These are phyloP conservation scores for Calonectria pseudoreteaudii DNA, from an alignment of 2,329 filamentous ascomycete species.

Conservation along the genomic window DNA sequence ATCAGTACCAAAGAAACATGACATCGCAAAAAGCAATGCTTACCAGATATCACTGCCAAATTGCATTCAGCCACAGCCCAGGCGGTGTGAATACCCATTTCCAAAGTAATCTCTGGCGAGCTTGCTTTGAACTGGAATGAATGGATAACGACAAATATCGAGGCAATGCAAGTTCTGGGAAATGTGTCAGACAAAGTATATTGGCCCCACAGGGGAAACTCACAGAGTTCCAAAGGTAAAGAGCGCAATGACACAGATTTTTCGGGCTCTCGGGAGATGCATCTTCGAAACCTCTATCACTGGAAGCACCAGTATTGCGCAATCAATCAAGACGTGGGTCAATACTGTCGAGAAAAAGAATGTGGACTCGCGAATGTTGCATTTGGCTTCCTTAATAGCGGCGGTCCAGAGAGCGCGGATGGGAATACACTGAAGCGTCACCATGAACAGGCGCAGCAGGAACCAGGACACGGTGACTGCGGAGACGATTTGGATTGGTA, in stretches of 20 bases:
- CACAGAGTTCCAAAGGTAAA: not conserved
- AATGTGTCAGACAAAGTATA: not conserved
- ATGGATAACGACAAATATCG: not conserved
- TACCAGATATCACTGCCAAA: not conserved
- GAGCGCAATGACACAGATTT: not conserved
- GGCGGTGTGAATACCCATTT: not conserved
- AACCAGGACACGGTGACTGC: not conserved
- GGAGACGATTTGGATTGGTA: not conserved
- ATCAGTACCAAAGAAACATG: not conserved
- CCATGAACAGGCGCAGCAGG: not conserved
- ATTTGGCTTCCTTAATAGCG: not conserved
- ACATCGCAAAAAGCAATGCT: not conserved
- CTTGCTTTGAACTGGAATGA: not conserved
- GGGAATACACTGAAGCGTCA: not conserved
- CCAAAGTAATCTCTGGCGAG: not conserved
- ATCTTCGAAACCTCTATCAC: not conserved
- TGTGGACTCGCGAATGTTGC: not conserved
- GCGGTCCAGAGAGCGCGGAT: not conserved
- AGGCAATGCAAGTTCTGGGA: not conserved
- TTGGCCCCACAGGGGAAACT: not conserved
- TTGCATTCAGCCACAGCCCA: not conserved
- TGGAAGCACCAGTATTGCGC: not conserved
- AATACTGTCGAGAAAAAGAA: not conserved
- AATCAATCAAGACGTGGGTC: not conserved
- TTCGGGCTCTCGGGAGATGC: not conserved